phyloP scores from a whole-genome alignment of 345 rosid genomes.

The Camelina laxa region DNA sequence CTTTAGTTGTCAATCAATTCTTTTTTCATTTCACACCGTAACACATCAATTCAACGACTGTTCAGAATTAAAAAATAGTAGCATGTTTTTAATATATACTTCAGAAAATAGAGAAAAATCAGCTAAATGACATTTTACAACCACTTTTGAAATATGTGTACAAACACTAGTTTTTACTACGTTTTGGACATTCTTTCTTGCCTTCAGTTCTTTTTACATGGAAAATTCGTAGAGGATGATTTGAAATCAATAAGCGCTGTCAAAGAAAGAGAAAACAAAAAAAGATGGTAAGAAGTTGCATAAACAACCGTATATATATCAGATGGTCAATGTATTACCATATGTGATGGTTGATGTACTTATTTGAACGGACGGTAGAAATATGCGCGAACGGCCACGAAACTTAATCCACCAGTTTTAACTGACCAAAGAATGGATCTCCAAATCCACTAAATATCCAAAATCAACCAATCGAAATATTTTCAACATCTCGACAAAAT shows the following conservation, averaged over 20 bases:
- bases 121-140: background rate
- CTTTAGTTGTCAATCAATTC: background rate
- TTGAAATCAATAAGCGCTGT: background rate
- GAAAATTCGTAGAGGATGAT: background rate
- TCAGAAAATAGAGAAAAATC: background rate
- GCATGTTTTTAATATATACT: background rate
- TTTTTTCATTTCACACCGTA: constrained; percentile 28
- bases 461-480: constrained; percentile 4
- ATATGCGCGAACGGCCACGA: background rate
- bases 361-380: background rate
- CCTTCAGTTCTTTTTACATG: background rate
- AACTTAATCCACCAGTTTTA: background rate
- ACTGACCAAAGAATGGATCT: background rate
- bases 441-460: constrained; percentile 1
- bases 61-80: background rate
- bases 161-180: background rate
- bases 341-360: background rate
- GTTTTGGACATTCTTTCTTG: background rate
- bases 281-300: background rate
- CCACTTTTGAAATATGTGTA: background rate
- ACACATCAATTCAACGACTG: constrained; percentile 19
- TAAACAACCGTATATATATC: background rate
- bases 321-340: background rate
- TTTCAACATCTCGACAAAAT: background rate
- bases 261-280: background rate